A percentile compares a stretch with the other conserved stretches of the same genome.
phyloP scores from a whole-genome alignment of 371 early-diverging fungal genomes.

The Mucor lusitanicus region DNA sequence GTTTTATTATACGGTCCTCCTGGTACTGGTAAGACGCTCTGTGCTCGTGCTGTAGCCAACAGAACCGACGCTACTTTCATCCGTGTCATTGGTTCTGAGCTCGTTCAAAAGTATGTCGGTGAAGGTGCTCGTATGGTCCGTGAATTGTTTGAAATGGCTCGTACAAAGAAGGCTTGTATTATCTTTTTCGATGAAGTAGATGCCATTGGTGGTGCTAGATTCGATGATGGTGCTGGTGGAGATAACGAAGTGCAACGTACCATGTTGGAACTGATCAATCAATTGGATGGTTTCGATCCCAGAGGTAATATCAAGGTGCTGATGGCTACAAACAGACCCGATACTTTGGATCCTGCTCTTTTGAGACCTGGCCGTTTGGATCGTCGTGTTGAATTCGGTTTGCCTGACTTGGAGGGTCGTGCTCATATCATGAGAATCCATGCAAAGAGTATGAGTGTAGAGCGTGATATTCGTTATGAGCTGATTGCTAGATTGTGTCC shows the following conservation, averaged over 20 bases:
- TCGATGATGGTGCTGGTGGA: constrained; percentile 84
- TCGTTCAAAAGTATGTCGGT: constrained; percentile 99
- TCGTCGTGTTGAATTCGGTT: constrained; percentile 99
- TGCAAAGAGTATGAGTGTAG: constrained; percentile 99
- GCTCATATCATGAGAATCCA: constrained; percentile 99
- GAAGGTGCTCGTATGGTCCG: constrained; percentile 99
- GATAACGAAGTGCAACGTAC: constrained; percentile 98
- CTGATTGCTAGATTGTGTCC: constrained; percentile 96
- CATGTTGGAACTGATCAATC: constrained; percentile 99
- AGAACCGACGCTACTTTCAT: constrained; percentile 99
- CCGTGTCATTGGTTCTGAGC: constrained; percentile 98
- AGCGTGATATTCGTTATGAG: constrained; percentile 96
- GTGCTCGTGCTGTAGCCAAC: constrained; percentile 99
- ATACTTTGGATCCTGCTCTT: constrained; percentile 97
- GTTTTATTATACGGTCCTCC: constrained; percentile 99
- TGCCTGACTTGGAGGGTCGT: constrained; percentile 97
- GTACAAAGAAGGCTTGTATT: constrained; percentile 79
- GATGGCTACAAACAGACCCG: constrained; percentile 99
- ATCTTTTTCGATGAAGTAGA: constrained; percentile 99
- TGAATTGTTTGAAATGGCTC: constrained; percentile 99
- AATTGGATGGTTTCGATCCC: constrained; percentile 99
- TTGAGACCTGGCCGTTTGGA: constrained; percentile 99
- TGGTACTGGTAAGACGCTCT: constrained; percentile 99
- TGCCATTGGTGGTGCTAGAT: constrained; percentile 97
- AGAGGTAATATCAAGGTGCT: constrained; percentile 99